These are phyloP conservation scores for Asparagopsis taxiformis DNA, from an alignment of 31 red algal species.

Conservation along the genomic window DNA sequence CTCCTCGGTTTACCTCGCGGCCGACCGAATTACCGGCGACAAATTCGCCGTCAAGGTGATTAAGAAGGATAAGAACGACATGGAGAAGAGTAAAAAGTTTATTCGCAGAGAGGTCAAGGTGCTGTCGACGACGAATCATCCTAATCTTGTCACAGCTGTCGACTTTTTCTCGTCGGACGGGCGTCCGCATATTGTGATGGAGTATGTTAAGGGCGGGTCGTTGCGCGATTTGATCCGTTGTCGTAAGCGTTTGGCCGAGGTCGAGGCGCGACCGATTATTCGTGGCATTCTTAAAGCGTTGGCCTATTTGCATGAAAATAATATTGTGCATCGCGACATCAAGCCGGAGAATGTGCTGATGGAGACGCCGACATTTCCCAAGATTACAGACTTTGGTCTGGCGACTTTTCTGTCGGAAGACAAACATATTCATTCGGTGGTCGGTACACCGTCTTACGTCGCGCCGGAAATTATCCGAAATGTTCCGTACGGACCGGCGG, in stretches of 20 bases:
- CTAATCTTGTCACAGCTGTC: slow-evolving; percentile 75
- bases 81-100: slow-evolving; percentile 64
- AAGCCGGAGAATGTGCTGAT: slow-evolving; percentile 92
- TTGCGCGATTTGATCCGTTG: slow-evolving; percentile 77
- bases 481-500: slow-evolving; percentile 72
- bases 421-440: slow-evolving; percentile 62
- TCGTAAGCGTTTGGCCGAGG: slow-evolving; percentile 60
- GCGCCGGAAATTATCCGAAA: slow-evolving; percentile 82
- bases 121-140: slow-evolving; percentile 66
- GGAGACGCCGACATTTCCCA: slow-evolving; percentile 52
- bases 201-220: slow-evolving; percentile 87
- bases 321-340: slow-evolving; percentile 79
- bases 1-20: slow-evolving; percentile 71
- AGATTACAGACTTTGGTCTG: slow-evolving; percentile 88
- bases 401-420: slow-evolving; percentile 78
- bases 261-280: slow-evolving; percentile 54
- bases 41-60: slow-evolving; percentile 86
- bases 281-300: slow-evolving; percentile 68
- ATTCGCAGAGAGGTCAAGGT: slow-evolving; percentile 80
- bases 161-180: slow-evolving; percentile 77
- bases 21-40: slow-evolving; percentile 58
- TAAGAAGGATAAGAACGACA: slow-evolving; percentile 31
- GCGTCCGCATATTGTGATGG: slow-evolving; percentile 89
- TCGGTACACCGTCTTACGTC: slow-evolving; percentile 76
- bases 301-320: slow-evolving; percentile 65